phyloP scores from a whole-genome alignment of 2,329 filamentous ascomycete genomes.

The Xylariaceae sp. region DNA sequence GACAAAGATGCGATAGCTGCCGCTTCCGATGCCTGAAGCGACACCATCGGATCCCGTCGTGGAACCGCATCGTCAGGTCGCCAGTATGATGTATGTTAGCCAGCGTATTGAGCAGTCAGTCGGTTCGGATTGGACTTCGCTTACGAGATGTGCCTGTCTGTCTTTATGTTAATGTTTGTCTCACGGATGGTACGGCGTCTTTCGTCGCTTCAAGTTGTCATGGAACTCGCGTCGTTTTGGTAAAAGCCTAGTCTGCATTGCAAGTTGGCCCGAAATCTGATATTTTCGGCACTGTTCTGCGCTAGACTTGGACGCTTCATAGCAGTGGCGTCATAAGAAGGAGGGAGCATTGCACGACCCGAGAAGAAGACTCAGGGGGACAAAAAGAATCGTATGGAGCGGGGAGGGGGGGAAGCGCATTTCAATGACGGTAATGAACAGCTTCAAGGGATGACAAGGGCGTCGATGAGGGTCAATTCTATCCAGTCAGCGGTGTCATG shows the following conservation, averaged over 20 bases:
- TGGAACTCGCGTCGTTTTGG: not conserved
- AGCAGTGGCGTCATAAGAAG: not conserved
- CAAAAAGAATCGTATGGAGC: not conserved
- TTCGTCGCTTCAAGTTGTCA: not conserved
- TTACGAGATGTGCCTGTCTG: not conserved
- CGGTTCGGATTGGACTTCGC: not conserved
- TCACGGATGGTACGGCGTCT: not conserved
- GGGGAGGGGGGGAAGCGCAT: not conserved
- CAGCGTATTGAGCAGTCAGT: not conserved
- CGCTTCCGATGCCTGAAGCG: not conserved
- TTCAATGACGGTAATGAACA: not conserved
- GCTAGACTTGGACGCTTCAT: not conserved
- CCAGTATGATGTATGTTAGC: not conserved
- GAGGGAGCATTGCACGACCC: not conserved
- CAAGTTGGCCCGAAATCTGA: not conserved
- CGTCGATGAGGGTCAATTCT: not conserved
- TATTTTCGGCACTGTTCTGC: not conserved
- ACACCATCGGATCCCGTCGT: not conserved
- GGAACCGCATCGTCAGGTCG: not conserved
- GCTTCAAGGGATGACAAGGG: not conserved
- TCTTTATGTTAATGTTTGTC: not conserved
- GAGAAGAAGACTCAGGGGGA: not conserved
- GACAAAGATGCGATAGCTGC: conserved; percentile 15
- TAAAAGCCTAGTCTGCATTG: not conserved
- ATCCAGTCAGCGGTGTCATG: not conserved